A percentile compares a stretch with the other conserved stretches of the same genome.
Evolutionary conservation across 1,284 basidiomycete species (phyloP).

Genomic region (Hymenochaete sp.): DNA sequence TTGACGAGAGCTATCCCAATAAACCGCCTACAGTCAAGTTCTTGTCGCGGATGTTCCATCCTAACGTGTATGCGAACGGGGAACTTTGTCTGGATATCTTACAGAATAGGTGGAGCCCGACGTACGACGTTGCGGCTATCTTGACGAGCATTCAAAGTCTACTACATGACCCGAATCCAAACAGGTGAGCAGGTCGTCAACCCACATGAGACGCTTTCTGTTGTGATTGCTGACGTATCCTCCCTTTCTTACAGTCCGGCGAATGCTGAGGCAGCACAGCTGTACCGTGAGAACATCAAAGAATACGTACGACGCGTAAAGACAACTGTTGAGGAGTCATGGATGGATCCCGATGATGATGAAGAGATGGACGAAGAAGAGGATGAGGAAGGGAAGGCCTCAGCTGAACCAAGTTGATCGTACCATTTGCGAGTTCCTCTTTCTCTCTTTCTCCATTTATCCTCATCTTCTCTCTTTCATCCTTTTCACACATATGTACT

Average conservation of each 20-base stretch:
- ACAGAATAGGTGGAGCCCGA: slow-evolving; percentile 97
- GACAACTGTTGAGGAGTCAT: slow-evolving; percentile 84
- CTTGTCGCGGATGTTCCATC: slow-evolving; percentile 96
- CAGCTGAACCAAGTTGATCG: too few species aligned
- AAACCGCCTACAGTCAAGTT: slow-evolving; percentile 97
- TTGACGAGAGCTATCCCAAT: slow-evolving; percentile 97
- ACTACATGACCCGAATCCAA: slow-evolving; percentile 95
- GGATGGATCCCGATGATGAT: slow-evolving; percentile 77
- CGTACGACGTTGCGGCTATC: slow-evolving; percentile 97
- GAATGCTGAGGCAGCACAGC: slow-evolving; percentile 93
- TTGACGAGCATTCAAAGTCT: slow-evolving; percentile 93
- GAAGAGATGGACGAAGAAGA: slow-evolving; percentile 34
- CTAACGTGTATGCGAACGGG: slow-evolving; percentile 97
- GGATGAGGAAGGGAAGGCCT: slow-evolving; percentile 16
- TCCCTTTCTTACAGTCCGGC: slow-evolving; percentile 59
- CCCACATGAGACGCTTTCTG: background rate
- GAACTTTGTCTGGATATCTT: slow-evolving; percentile 97
- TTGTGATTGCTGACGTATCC: background rate
- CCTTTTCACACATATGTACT: too few species aligned
- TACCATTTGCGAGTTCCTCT: too few species aligned
- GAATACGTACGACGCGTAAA: slow-evolving; percentile 92
- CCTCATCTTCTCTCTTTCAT: too few species aligned
- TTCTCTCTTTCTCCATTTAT: too few species aligned
- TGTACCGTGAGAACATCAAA: slow-evolving; percentile 98
- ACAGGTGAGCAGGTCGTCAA: slow-evolving; percentile 38